Evolutionary conservation across 1,284 basidiomycete species (phyloP), one percentile per base, ranked within the genome.

Genomic region (Trichosporon inkin): DNA sequence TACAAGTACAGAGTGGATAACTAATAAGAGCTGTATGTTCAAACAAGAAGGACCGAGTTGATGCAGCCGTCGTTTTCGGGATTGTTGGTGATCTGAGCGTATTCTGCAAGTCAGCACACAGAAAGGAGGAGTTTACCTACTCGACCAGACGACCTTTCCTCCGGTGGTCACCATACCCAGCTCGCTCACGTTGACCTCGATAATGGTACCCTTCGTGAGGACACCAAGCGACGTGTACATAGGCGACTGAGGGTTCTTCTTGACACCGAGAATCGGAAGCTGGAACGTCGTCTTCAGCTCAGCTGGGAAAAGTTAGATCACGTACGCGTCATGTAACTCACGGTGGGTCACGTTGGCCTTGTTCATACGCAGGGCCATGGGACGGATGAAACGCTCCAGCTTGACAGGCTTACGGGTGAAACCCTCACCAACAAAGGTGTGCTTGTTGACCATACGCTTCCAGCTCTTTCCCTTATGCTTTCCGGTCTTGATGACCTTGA

Each of bases 391-490:
- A 52, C 96, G 84, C 81, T 99, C 96, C 86, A 99, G 90, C 82
- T 99, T 99, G 61, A 97, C 94, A 0, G 96, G 96, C 79, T 99
- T 99, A 66, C 96, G 84, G 14, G 96, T 99, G 78, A 99, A 99
- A 38, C 92, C 89, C 79, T 97, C 94, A 10, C 95, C 95, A 44
- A 99, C 95, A 75, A 99, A 99, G 2, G 95, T 98, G 49, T 95
- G 94, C 80, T 99, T 99, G 67, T 94, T 97, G 66, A 99, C 92
- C 95, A 99, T 98, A 68, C 96, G 86, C 82, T 99, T 99, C 96
- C 96, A 99, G 24, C 89, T 85, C 80, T 99, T 99, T 76, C 85
- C 86, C 82, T 95, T 98, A 75, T 86, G 89, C 83, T 98, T 98
- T 59, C 96, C 96, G 0, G 95, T 95, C 82, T 94, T 92, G 84